Evolutionary conservation across 2,329 filamentous ascomycete species (phyloP).

Genomic region (Alternaria postmessia): DNA sequence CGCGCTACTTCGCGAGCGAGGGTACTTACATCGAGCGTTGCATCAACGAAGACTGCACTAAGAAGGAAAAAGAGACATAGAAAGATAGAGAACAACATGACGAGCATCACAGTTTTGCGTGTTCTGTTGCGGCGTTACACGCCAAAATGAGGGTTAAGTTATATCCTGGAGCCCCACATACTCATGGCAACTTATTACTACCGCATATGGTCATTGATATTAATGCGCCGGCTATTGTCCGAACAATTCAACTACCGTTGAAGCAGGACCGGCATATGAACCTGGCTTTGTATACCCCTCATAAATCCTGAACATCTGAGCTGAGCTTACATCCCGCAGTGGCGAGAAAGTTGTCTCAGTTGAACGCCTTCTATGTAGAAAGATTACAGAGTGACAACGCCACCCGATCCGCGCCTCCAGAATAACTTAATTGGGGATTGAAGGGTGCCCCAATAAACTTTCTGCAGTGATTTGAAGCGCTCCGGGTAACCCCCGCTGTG

Average conservation of each 20-base stretch:
- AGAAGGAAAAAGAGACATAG: not conserved
- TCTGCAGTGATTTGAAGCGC: no score
- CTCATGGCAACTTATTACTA: not conserved
- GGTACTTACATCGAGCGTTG: not conserved
- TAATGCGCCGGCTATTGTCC: not conserved
- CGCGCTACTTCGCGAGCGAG: conserved; percentile 27
- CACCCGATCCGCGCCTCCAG: not conserved
- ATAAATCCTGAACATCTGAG: not conserved
- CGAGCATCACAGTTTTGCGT: not conserved
- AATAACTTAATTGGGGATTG: not conserved
- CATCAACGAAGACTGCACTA: not conserved
- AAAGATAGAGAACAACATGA: not conserved
- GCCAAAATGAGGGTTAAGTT: not conserved
- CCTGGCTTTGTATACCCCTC: not conserved
- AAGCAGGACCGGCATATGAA: not conserved
- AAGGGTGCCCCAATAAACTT: not conserved
- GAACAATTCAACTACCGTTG: not conserved
- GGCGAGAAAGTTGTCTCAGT: not conserved
- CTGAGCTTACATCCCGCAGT: not conserved
- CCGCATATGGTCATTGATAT: not conserved
- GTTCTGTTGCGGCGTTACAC: not conserved
- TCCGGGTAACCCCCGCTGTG: not conserved
- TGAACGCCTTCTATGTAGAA: not conserved
- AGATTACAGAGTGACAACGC: not conserved
- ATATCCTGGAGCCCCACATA: not conserved